These are phyloP conservation scores for Mycena metata DNA, from an alignment of 768 basidiomycete genomes.

Conservation along the genomic window DNA sequence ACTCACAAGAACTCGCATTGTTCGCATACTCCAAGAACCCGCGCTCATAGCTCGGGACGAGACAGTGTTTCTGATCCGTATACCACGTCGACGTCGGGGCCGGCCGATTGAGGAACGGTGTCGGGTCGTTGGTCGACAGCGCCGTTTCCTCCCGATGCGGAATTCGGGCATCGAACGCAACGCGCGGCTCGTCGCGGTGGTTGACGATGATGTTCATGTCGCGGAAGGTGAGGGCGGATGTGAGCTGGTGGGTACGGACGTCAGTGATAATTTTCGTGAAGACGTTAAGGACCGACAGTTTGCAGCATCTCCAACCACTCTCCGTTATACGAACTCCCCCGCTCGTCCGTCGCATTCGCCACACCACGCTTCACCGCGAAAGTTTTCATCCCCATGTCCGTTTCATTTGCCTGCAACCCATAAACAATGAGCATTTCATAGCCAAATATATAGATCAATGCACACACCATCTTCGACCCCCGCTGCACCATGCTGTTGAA, in stretches of 20 bases:
- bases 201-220: conserved; percentile 36
- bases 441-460: background rate
- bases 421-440: background rate
- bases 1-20: conserved; percentile 31
- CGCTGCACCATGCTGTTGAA: conserved; percentile 25
- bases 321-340: conserved; percentile 20
- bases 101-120: conserved; percentile 25
- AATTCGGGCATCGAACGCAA: conserved; percentile 30
- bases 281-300: background rate
- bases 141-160: background rate
- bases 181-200: conserved; percentile 43
- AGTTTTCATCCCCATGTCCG: conserved; percentile 27
- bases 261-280: background rate
- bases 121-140: conserved; percentile 15
- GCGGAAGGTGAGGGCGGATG: conserved; percentile 10
- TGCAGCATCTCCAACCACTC: conserved; percentile 24
- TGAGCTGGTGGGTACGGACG: too few relatives aligned
- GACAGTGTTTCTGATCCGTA: conserved; percentile 28
- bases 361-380: conserved; percentile 17
- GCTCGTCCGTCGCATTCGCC: conserved; percentile 7
- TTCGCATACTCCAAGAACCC: conserved; percentile 30
- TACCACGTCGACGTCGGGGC: conserved; percentile 31
- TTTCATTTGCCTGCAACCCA: conserved; percentile 2
- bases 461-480: conserved; percentile 18
- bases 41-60: conserved; percentile 17